A percentile compares a stretch with the other conserved stretches of the same genome.
These are phyloP conservation scores for Mariannaea elegans DNA, from an alignment of 2,329 filamentous ascomycete species.

Conservation along the genomic window DNA sequence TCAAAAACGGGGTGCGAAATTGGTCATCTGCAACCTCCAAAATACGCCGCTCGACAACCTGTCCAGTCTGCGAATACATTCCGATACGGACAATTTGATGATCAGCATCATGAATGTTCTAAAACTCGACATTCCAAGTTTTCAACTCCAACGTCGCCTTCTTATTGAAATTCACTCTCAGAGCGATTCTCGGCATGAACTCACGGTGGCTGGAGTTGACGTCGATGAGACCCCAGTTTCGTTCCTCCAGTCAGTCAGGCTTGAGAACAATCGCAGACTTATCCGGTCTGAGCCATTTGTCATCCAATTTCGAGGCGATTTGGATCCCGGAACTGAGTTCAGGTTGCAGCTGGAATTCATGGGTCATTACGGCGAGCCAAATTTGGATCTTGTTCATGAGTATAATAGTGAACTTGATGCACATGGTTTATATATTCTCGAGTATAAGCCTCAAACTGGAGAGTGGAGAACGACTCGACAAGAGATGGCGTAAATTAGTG, in stretches of 20 bases:
- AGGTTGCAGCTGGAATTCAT: constrained; percentile 57
- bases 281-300: constrained; percentile 49
- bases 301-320: constrained; percentile 44
- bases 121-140: constrained; percentile 46
- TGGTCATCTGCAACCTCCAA: constrained; percentile 58
- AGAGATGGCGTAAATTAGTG: not conserved
- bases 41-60: constrained; percentile 51
- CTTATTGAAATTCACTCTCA: constrained; percentile 38
- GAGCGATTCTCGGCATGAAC: constrained; percentile 33
- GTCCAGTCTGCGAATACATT: constrained; percentile 45
- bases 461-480: constrained; percentile 21
- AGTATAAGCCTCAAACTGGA: constrained; percentile 22
- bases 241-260: constrained; percentile 51
- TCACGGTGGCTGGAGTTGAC: constrained; percentile 49
- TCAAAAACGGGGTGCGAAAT: constrained; percentile 39
- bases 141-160: constrained; percentile 48
- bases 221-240: constrained; percentile 52
- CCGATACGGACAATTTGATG: constrained; percentile 52
- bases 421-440: constrained; percentile 15
- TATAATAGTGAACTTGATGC: rapidly evolving
- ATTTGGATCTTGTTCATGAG: constrained; percentile 34
- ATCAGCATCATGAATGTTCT: constrained; percentile 50
- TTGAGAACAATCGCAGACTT: constrained; percentile 48
- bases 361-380: constrained; percentile 56
- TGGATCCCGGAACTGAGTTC: constrained; percentile 37